A percentile compares a stretch with the other conserved stretches of the same genome.
These are phyloP conservation scores for Paraconiothyrium sp. DNA, from an alignment of 2,329 filamentous ascomycete genomes.

Conservation along the genomic window DNA sequence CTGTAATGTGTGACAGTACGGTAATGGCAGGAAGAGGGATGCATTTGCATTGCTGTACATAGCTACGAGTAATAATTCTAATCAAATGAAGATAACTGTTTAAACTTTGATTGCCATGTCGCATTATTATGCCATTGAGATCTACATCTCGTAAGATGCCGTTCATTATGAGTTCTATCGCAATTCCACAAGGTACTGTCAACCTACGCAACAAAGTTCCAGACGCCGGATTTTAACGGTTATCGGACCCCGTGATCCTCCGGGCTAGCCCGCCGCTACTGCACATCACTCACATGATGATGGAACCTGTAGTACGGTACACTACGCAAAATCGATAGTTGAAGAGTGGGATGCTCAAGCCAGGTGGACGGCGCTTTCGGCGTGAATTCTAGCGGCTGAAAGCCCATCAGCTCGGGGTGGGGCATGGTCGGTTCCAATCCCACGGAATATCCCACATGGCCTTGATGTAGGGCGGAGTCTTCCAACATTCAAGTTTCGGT, in stretches of 20 bases:
- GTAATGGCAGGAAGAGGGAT: neutral
- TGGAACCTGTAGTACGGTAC: neutral
- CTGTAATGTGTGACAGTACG: neutral
- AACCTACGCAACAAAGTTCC: neutral
- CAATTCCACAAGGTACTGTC: neutral
- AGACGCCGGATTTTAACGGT: neutral
- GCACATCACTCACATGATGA: neutral
- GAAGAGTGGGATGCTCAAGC: neutral
- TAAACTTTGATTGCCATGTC: neutral
- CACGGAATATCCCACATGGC: neutral
- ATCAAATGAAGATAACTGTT: neutral
- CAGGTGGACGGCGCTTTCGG: neutral
- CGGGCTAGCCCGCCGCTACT: neutral
- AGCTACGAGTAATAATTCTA: conserved; percentile 8
- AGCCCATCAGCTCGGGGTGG: neutral
- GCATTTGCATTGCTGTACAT: conserved; percentile 5
- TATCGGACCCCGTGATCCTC: neutral
- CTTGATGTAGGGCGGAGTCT: neutral
- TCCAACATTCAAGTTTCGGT: neutral
- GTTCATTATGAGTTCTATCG: no score
- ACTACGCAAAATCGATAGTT: conserved; percentile 7
- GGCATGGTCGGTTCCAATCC: neutral
- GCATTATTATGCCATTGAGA: neutral
- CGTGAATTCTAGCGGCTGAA: neutral
- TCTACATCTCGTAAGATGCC: no score